Evolutionary conservation across 768 basidiomycete genomes (phyloP).

Genomic region (Kondoa malvinella): DNA sequence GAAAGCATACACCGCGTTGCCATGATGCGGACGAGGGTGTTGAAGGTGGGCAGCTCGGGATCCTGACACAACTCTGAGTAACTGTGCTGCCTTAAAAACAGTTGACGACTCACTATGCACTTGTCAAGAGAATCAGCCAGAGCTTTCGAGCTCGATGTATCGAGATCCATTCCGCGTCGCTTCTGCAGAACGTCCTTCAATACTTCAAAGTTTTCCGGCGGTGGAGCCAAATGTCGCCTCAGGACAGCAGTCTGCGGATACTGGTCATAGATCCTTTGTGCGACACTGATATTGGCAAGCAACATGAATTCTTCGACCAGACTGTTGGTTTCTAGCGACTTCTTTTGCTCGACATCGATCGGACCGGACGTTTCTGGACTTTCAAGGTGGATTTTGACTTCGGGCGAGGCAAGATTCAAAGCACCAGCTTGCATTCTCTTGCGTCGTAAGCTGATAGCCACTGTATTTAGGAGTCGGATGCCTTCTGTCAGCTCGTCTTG

Average conservation of each 20-base stretch:
- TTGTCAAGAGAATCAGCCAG: constrained; percentile 72
- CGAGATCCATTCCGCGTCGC: constrained; percentile 60
- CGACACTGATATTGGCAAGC: constrained; percentile 88
- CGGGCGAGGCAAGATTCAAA: constrained; percentile 89
- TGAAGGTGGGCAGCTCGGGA: constrained; percentile 68
- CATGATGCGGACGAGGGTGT: constrained; percentile 96
- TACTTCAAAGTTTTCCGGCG: constrained; percentile 83
- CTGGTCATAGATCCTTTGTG: constrained; percentile 72
- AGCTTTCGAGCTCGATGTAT: constrained; percentile 78
- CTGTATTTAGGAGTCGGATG: constrained; percentile 69
- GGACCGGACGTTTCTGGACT: constrained; percentile 73
- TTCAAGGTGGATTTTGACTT: constrained; percentile 91
- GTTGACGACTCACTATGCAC: constrained; percentile 49
- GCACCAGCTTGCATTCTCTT: constrained; percentile 89
- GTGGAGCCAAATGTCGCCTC: constrained; percentile 49
- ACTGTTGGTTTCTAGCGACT: constrained; percentile 78
- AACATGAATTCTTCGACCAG: constrained; percentile 99
- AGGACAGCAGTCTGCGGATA: constrained; percentile 93
- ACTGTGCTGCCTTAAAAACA: not conserved
- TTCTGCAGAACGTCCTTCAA: constrained; percentile 79
- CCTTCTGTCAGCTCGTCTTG: constrained; percentile 67
- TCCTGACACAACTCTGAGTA: constrained; percentile 42
- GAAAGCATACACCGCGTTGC: constrained; percentile 96
- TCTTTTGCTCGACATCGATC: constrained; percentile 92
- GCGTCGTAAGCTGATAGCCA: constrained; percentile 70